Conservation (phyloP, 768 basidiomycete genomes). For the Boletus eberwhitei region DNA sequence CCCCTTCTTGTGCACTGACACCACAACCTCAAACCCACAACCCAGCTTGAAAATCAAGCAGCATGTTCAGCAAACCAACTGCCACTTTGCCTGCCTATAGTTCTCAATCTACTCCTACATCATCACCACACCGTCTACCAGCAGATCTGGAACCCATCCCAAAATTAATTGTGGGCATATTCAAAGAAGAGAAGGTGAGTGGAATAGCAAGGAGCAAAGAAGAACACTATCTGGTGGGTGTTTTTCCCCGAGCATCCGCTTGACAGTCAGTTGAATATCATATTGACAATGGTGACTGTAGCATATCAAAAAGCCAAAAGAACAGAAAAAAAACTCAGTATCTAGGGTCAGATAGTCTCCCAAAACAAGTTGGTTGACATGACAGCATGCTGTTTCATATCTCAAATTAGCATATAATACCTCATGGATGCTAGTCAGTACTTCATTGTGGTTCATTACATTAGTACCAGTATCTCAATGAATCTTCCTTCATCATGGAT, state of each 20-base stretch:
- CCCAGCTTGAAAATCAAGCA: slow-evolving; percentile 4
- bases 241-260: background rate
- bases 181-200: slow-evolving; percentile 90
- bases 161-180: slow-evolving; percentile 46
- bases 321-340: slow-evolving; percentile 62
- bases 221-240: slow-evolving; percentile 79
- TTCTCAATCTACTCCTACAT: slow-evolving; percentile 23
- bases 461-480: no score
- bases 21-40: slow-evolving; percentile 16
- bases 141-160: slow-evolving; percentile 12
- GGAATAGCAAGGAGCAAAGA: slow-evolving; percentile 91
- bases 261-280: background rate
- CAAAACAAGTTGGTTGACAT: background rate
- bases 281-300: slow-evolving; percentile 22
- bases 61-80: background rate
- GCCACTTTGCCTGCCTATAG: slow-evolving; percentile 11
- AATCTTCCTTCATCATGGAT: no score
- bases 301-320: slow-evolving; percentile 79
- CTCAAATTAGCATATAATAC: background rate
- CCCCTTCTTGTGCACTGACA: slow-evolving; percentile 14
- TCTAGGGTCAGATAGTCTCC: background rate
- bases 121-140: slow-evolving; percentile 17
- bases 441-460: no score
- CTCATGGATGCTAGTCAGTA: background rate
- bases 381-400: background rate